phyloP scores from a whole-genome alignment of 805 yeast genomes.

The Sungouiella blattae region DNA sequence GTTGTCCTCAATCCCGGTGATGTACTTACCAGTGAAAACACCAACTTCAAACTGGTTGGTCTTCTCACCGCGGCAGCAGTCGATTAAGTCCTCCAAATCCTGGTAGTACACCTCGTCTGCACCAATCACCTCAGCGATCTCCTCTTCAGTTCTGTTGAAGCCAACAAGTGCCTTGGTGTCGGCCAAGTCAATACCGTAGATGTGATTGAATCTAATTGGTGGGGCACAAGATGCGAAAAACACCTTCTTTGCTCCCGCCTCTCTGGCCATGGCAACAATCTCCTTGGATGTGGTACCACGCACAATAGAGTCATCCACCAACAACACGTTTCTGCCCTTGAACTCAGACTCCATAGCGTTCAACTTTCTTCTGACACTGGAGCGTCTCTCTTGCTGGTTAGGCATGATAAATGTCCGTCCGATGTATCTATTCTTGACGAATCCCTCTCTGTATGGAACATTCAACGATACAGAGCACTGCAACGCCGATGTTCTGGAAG shows the following conservation, averaged over 20 bases:
- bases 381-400: conserved; percentile 88
- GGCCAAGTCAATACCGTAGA: conserved; percentile 96
- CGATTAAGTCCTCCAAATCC: conserved; percentile 74
- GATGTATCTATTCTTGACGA: conserved; percentile 92
- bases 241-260: conserved; percentile 95
- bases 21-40: conserved; percentile 90
- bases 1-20: conserved; percentile 88
- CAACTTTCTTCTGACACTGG: conserved; percentile 89
- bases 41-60: conserved; percentile 85
- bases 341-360: conserved; percentile 97
- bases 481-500: conserved; percentile 92
- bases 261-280: conserved; percentile 97
- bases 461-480: conserved; percentile 82
- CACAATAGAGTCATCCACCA: conserved; percentile 96
- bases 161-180: conserved; percentile 94
- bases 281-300: conserved; percentile 97
- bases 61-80: conserved; percentile 59
- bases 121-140: conserved; percentile 74
- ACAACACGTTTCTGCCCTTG: conserved; percentile 73
- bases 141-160: conserved; percentile 67
- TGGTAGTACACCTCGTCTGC: conserved; percentile 93
- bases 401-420: conserved; percentile 99
- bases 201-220: conserved; percentile 93
- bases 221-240: conserved; percentile 97
- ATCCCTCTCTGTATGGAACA: conserved; percentile 92